A percentile compares a stretch with the other conserved stretches of the same genome.
Conservation (phyloP, 2,329 filamentous ascomycete genomes). For the Lachnellula hyalina region DNA sequence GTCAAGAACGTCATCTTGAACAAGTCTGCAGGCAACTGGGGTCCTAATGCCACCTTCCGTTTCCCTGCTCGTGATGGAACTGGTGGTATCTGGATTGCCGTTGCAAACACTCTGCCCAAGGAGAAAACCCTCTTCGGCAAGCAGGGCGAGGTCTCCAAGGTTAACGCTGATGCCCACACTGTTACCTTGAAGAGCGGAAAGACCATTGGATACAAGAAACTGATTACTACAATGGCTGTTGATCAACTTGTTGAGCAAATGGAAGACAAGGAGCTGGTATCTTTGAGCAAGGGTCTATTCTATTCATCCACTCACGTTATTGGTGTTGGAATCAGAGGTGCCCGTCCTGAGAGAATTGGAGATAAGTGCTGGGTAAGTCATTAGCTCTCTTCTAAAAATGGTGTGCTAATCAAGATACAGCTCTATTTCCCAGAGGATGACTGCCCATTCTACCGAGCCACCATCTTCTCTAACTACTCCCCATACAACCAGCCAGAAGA, state of each 20-base stretch:
- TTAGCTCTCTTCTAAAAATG: not conserved
- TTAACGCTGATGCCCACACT: constrained; percentile 79
- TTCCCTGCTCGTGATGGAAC: constrained; percentile 95
- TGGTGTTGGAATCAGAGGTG: constrained; percentile 88
- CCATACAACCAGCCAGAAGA: constrained; percentile 91
- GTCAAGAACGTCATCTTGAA: constrained; percentile 92
- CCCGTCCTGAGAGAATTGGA: constrained; percentile 88
- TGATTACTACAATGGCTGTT: constrained; percentile 94
- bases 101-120: constrained; percentile 86
- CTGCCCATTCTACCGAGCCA: constrained; percentile 98
- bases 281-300: constrained; percentile 83
- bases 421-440: constrained; percentile 99
- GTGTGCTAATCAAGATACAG: constrained; percentile 37
- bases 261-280: constrained; percentile 77
- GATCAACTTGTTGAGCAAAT: constrained; percentile 84
- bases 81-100: constrained; percentile 97
- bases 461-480: constrained; percentile 99
- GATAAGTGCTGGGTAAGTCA: constrained; percentile 92
- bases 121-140: constrained; percentile 90
- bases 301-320: constrained; percentile 98
- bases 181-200: constrained; percentile 80
- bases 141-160: constrained; percentile 75
- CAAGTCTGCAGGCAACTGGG: constrained; percentile 97
- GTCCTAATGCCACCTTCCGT: constrained; percentile 95
- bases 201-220: constrained; percentile 83